These are phyloP conservation scores for Alternaria brassicae DNA, from an alignment of 2,329 filamentous ascomycete species.

Conservation along the genomic window DNA sequence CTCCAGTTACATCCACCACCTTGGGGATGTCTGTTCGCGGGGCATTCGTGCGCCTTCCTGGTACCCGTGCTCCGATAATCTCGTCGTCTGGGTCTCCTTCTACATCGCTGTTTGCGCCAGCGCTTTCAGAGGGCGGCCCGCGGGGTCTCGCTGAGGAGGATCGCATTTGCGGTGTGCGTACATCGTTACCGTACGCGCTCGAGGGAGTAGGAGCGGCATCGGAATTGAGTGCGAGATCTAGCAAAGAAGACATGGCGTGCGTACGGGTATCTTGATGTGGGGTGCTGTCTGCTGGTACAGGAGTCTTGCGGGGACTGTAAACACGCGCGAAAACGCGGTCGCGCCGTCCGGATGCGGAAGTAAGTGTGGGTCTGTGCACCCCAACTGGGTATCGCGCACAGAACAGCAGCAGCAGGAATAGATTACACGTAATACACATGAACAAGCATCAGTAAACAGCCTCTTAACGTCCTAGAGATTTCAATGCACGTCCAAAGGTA, in stretches of 20 bases:
- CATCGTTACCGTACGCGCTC: constrained; percentile 46
- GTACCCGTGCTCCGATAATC: constrained; percentile 61
- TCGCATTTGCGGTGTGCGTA: constrained; percentile 50
- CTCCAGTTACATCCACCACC: constrained; percentile 78
- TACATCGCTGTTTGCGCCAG: constrained; percentile 62
- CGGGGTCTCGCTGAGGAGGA: constrained; percentile 64
- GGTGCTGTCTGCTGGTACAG: constrained; percentile 11
- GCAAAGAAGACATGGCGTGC: constrained; percentile 59
- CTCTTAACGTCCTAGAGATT: not conserved
- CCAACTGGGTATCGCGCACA: not conserved
- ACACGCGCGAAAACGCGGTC: constrained; percentile 36
- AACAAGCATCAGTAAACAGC: not conserved
- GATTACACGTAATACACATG: not conserved
- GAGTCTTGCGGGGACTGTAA: constrained; percentile 24
- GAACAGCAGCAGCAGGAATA: not conserved
- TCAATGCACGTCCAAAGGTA: not conserved
- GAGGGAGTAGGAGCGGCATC: constrained; percentile 53
- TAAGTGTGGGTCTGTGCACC: constrained; percentile 24
- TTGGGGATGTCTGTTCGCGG: constrained; percentile 68
- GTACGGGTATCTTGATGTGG: constrained; percentile 8
- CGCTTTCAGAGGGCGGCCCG: constrained; percentile 60
- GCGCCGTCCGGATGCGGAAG: constrained; percentile 27
- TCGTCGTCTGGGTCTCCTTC: constrained; percentile 69
- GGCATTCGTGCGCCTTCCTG: constrained; percentile 46
- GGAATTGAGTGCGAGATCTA: constrained; percentile 59